Conservation (phyloP, 495 filamentous ascomycete genomes). For the Penicillium subrubescens region DNA sequence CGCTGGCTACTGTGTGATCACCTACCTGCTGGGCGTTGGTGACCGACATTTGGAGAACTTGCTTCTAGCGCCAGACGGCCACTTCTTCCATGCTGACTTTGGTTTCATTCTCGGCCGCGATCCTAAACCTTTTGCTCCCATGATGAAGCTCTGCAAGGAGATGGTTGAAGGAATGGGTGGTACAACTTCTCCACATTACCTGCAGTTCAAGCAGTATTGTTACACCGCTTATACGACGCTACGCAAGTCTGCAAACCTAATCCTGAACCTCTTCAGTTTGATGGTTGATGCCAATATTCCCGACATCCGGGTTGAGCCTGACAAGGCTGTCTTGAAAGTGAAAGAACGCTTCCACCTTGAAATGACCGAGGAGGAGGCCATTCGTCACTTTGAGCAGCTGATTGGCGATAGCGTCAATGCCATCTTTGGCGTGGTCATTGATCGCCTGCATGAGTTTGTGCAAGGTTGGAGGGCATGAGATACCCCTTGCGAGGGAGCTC, state of each 20-base stretch:
- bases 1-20: constrained; percentile 98
- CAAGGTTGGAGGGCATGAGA: constrained; percentile 78
- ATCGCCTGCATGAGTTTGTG: constrained; percentile 89
- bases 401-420: constrained; percentile 89
- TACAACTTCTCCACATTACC: constrained; percentile 71
- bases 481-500: constrained; percentile 18
- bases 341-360: constrained; percentile 92
- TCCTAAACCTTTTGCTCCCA: constrained; percentile 94
- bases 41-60: constrained; percentile 97
- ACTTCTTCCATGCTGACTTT: constrained; percentile 98
- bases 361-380: constrained; percentile 91
- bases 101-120: constrained; percentile 97
- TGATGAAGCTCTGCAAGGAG: constrained; percentile 95
- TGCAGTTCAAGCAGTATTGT: constrained; percentile 89
- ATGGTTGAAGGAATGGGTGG: constrained; percentile 99
- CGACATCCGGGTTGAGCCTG: constrained; percentile 88
- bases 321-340: constrained; percentile 91
- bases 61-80: constrained; percentile 81
- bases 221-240: constrained; percentile 93
- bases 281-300: constrained; percentile 98
- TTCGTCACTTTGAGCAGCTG: constrained; percentile 79
- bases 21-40: constrained; percentile 96
- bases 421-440: constrained; percentile 90
- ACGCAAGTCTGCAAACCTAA: constrained; percentile 83
- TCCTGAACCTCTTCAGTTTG: constrained; percentile 93